Evolutionary conservation across 306 rosid genomes (phyloP).

Genomic region (Carpinus fangiana): DNA sequence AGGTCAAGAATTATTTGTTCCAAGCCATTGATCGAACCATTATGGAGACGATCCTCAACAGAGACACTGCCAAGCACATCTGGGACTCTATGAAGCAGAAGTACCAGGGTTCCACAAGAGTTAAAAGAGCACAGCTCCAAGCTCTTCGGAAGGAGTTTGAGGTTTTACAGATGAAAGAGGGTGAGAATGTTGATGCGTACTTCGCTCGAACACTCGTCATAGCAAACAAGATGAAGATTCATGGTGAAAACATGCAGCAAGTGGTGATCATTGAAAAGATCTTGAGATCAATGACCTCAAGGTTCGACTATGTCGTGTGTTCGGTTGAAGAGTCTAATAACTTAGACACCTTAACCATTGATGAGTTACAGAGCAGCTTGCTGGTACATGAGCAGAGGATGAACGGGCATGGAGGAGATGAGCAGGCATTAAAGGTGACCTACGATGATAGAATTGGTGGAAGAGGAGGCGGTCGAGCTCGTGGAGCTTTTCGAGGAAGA

Average conservation of each 20-base stretch:
- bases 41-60: background rate
- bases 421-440: background rate
- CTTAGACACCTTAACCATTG: background rate
- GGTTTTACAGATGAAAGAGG: background rate
- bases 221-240: constrained; percentile 7
- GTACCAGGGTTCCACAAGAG: background rate
- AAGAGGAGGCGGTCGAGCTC: background rate
- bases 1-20: constrained; percentile 13
- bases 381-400: background rate
- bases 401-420: background rate
- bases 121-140: background rate
- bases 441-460: background rate
- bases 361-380: constrained; percentile 3
- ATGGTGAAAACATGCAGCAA: background rate
- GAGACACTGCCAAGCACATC: background rate
- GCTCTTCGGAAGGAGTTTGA: background rate
- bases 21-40: constrained; percentile 7
- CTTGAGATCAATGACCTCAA: background rate
- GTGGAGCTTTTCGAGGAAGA: background rate
- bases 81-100: background rate
- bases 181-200: background rate
- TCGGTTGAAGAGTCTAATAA: background rate
- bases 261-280: constrained; percentile 7
- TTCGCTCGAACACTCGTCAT: background rate
- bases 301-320: constrained; percentile 1